Evolutionary conservation across 441 rosid species (phyloP).

Genomic region (Metrosideros polymorpha): DNA sequence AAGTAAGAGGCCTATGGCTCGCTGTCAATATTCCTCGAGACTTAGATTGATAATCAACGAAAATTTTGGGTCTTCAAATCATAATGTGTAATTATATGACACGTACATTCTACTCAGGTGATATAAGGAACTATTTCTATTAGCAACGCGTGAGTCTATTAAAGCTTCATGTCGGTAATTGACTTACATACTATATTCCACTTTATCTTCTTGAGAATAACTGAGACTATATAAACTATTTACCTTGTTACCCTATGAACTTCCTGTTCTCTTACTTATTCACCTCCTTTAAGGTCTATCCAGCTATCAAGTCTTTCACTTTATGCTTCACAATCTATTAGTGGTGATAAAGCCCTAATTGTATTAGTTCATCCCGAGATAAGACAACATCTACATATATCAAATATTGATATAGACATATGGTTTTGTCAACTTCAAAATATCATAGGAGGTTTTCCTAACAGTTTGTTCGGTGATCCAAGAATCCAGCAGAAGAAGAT

Average conservation of each 20-base stretch:
- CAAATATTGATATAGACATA: background rate
- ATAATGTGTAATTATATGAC: background rate
- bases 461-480: fast-evolving
- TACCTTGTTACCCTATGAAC: background rate
- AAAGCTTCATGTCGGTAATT: background rate
- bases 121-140: background rate
- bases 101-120: background rate
- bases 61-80: background rate
- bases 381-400: background rate
- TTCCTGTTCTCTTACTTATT: fast-evolving
- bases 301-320: background rate
- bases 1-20: background rate
- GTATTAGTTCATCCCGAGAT: background rate
- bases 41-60: background rate
- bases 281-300: background rate
- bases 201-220: background rate
- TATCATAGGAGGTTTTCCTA: background rate
- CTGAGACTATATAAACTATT: background rate
- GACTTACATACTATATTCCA: background rate
- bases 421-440: background rate
- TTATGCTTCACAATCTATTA: background rate
- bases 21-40: background rate
- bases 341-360: background rate
- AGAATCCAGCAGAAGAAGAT: background rate
- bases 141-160: background rate